phyloP scores from a whole-genome alignment of 2,329 filamentous ascomycete genomes.

The Drechslerella coelobrocha region DNA sequence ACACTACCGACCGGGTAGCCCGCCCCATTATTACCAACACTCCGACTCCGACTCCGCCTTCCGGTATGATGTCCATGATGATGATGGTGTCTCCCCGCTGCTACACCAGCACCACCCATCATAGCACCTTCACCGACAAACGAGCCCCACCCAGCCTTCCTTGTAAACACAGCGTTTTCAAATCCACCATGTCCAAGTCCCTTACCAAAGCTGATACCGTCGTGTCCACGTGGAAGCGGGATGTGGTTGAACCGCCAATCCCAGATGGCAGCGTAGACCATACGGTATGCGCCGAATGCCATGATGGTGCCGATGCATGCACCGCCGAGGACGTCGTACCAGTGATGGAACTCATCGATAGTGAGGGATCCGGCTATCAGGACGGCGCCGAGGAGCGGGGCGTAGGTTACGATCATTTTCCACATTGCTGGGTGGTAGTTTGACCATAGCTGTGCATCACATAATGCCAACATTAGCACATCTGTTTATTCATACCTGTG shows the following conservation, averaged over 20 bases:
- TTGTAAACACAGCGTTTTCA: slow-evolving; percentile 66
- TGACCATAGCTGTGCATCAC: slow-evolving; percentile 60
- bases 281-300: slow-evolving; percentile 71
- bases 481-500: too few species aligned
- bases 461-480: too few species aligned
- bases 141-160: slow-evolving; percentile 68
- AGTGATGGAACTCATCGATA: slow-evolving; percentile 77
- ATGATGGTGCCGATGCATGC: slow-evolving; percentile 70
- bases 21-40: slow-evolving; percentile 13
- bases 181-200: slow-evolving; percentile 61
- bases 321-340: slow-evolving; percentile 75
- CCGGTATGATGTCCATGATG: slow-evolving; percentile 19
- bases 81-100: slow-evolving; percentile 9
- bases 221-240: slow-evolving; percentile 64
- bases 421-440: slow-evolving; percentile 77
- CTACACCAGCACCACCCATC: not conserved
- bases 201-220: slow-evolving; percentile 65
- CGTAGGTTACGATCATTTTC: slow-evolving; percentile 72
- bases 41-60: slow-evolving; percentile 29
- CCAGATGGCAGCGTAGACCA: slow-evolving; percentile 72
- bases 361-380: slow-evolving; percentile 74
- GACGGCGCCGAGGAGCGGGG: slow-evolving; percentile 71
- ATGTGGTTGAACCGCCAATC: slow-evolving; percentile 73
- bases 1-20: slow-evolving; percentile 11
- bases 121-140: slow-evolving; percentile 30